Conservation (phyloP, 2,329 filamentous ascomycete genomes). For the Balansia obtecta region DNA sequence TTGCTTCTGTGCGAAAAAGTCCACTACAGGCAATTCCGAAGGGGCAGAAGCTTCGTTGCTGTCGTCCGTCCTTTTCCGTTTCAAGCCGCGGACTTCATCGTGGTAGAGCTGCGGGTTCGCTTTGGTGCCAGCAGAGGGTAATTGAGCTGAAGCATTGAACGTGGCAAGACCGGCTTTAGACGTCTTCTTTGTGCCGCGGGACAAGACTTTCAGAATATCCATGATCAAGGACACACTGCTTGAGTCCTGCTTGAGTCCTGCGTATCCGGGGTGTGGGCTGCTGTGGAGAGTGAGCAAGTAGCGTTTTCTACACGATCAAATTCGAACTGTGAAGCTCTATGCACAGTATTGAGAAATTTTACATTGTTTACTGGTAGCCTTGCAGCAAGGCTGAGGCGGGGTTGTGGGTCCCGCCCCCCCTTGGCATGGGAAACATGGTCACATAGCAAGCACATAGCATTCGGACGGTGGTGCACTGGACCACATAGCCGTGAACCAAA, state of each 20-base stretch:
- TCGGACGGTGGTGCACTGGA: no score
- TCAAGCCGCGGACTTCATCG: slow-evolving; percentile 38
- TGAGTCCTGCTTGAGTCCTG: background rate
- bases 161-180: slow-evolving; percentile 21
- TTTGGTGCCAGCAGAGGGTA: slow-evolving; percentile 53
- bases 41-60: slow-evolving; percentile 20
- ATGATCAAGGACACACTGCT: slow-evolving; percentile 25
- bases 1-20: slow-evolving; percentile 46
- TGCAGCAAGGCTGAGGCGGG: slow-evolving; percentile 13
- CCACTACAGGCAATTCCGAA: slow-evolving; percentile 32
- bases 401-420: no score
- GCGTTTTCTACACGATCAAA: background rate
- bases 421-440: no score
- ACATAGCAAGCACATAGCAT: no score
- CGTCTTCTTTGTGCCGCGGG: slow-evolving; percentile 52
- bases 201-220: slow-evolving; percentile 64
- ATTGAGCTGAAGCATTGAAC: slow-evolving; percentile 25
- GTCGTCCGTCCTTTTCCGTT: slow-evolving; percentile 39
- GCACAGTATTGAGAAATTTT: slow-evolving; percentile 8
- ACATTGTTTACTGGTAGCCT: slow-evolving; percentile 5
- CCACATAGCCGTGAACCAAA: no score
- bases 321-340: background rate
- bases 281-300: background rate
- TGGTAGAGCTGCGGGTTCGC: slow-evolving; percentile 60
- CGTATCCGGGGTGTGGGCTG: background rate